Evolutionary conservation across 768 basidiomycete genomes (phyloP), one percentile per base, ranked within the genome.

Genomic region (Leucosporidium creatinivorum): DNA sequence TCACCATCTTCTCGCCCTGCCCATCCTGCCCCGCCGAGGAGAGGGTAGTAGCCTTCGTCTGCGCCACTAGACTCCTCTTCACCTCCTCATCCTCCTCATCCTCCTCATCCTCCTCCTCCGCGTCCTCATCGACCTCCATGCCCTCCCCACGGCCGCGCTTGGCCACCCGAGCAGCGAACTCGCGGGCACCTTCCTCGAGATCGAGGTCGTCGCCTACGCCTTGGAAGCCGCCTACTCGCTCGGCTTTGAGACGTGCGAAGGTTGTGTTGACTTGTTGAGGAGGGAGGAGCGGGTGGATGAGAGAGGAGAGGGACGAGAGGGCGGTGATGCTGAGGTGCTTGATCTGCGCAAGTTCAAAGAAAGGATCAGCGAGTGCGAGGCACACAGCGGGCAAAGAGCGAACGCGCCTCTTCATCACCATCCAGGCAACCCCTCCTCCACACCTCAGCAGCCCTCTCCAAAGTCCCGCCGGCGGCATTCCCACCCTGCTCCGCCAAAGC

Each of bases 261-360:
- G 44, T 57, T 21, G 52, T 49, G 23, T 67, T 70, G 49, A 51
- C 61, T 25, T 59, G 39, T 49, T 58, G 55, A 8, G 63, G 58
- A 17, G 70, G 70, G 10, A 68, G 54, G 17, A 15, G 5, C 13
- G 70, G 70, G 49, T 71, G 70, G 10, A 49, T n/a, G 23, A 54
- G 18, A 0, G 48, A 8, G 13, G 31, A 15, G 7, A 57, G 44
- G 25, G 25, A 47, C 36, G 50, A 15, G 26, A 69, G 64, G 0
- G 51, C 63, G 12, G 18, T 4, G 17, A 58, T 33, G 4, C 63
- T 47, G 49, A 66, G 18, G 18, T 39, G 13, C 2, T 44, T 10
- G 47, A 63, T 31, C 62, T 63, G 50, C 9, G 12, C 23, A 6
- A 19, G 30, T 0, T 18, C 3, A 18, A 8, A 18, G 31, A 56